Evolutionary conservation across 371 early-diverging fungal genomes (phyloP), one percentile per base, ranked within the genome.

Genomic region (Actinomucor elegans): DNA sequence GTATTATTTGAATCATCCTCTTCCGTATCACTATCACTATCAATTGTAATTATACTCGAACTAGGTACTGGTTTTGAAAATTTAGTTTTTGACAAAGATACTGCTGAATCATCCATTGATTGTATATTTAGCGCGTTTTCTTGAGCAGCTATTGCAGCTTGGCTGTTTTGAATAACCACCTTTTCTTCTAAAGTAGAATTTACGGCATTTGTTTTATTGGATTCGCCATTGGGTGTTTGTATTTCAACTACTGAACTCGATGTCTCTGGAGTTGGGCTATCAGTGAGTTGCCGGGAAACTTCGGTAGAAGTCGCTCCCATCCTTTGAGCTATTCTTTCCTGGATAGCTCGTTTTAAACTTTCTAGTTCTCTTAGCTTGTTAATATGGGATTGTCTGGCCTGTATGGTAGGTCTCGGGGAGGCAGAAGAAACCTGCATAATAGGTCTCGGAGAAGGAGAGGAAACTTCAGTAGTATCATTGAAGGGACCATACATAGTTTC

Each of bases 401-500:
- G n/a, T n/a, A n/a, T n/a, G 9, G 14, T 17, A 3, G 17, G 36
- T n/a, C 36, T 28, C 9, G 51, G 29, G 6, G 27, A 36, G 7
- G 46, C 17, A 4, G 37, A 18, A 14, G 29, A 1, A 14, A 21
- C 28, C 9, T 45, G n/a, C n/a, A n/a, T n/a, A n/a, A 20, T 17
- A 3, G 17, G 36, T n/a, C 36, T 28, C 9, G 51, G 29, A 5
- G 27, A 36, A 10, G 46, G 26, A 4, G 37, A 18, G 7, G 29
- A 1, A 14, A 21, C 28, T n/a, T 45, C 44, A 8, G 18, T n/a
- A 6, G 18, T 26, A 2, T 31, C 5, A 6, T n/a, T 32, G 29
- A 59, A 59, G 0, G 59, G 59, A 3, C 59, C 59, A 29, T 52
- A 59, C 40, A 59, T 47, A 23, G 20, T 33, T 23, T 52, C 52